Evolutionary conservation across 192 early-diverging fungal species (phyloP).

Genomic region (Podila epicladia): DNA sequence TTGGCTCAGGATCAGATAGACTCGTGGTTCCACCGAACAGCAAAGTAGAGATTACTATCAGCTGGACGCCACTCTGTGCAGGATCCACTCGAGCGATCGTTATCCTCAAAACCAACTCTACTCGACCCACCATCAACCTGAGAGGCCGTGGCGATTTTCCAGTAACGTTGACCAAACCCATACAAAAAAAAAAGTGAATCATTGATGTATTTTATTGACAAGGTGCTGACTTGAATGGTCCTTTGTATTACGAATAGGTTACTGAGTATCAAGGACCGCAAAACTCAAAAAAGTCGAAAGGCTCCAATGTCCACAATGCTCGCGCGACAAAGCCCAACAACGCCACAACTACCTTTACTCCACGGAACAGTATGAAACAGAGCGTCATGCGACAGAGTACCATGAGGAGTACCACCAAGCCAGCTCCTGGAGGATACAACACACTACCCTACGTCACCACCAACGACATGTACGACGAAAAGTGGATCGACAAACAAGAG

Average conservation of each 20-base stretch:
- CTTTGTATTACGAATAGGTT: conserved; percentile 4
- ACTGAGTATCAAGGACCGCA: conserved; percentile 24
- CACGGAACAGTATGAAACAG: conserved; percentile 26
- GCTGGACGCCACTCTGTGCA: conserved; percentile 33
- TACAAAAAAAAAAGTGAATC: no score
- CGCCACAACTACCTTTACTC: background rate
- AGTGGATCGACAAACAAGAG: conserved; percentile 56
- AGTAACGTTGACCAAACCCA: conserved; percentile 13
- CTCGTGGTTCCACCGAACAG: conserved; percentile 18
- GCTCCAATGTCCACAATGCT: conserved; percentile 5
- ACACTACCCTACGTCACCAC: conserved; percentile 47
- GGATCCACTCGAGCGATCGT: conserved; percentile 34
- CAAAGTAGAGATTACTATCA: conserved; percentile 22
- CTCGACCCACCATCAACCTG: conserved; percentile 34
- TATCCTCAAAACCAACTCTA: conserved; percentile 23
- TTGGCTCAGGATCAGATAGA: background rate
- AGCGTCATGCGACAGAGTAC: conserved; percentile 36
- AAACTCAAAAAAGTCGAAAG: conserved; percentile 11
- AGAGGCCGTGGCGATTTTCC: conserved; percentile 37
- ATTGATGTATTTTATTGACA: background rate
- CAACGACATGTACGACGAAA: conserved; percentile 54
- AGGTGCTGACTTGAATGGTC: no score
- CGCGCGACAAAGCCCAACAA: background rate
- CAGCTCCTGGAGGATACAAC: conserved; percentile 34
- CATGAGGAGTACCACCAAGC: background rate